Evolutionary conservation across 169 alveolate species (phyloP).

Genomic region (Plasmodium billcollinsi): DNA sequence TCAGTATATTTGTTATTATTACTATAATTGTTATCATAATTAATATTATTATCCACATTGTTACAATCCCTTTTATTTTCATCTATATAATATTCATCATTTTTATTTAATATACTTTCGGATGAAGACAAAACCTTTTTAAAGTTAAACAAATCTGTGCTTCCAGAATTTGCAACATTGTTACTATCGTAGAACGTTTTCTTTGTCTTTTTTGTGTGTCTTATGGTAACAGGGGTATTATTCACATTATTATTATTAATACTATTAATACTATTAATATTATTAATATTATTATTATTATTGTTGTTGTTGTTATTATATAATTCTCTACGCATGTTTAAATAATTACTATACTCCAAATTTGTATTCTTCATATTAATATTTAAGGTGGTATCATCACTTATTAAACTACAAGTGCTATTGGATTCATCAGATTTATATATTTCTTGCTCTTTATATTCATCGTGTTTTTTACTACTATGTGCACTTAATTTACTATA

Average conservation of each 20-base stretch:
- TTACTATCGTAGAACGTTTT: conserved; percentile 40
- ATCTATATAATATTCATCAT: too few species aligned
- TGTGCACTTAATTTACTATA: conserved; percentile 17
- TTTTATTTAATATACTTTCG: too few species aligned
- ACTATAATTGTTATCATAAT: background rate
- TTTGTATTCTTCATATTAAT: background rate
- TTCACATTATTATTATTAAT: too few species aligned
- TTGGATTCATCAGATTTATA: conserved; percentile 11
- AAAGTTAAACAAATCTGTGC: conserved; percentile 41
- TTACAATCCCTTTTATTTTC: too few species aligned
- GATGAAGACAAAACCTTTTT: background rate
- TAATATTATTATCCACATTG: too few species aligned
- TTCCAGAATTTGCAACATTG: conserved; percentile 19
- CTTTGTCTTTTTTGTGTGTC: too few species aligned
- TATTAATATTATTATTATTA: background rate
- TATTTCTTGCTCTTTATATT: background rate
- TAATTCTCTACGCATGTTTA: conserved; percentile 17
- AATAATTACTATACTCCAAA: conserved; percentile 24
- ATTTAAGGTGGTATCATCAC: conserved; percentile 12
- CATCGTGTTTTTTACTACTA: background rate
- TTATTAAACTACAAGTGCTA: conserved; percentile 30
- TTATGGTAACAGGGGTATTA: too few species aligned
- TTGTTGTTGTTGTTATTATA: conserved; percentile 3
- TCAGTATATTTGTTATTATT: conserved; percentile 16
- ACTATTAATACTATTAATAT: background rate